Conservation (phyloP, 768 basidiomycete genomes). For the Serendipita vermifera region DNA sequence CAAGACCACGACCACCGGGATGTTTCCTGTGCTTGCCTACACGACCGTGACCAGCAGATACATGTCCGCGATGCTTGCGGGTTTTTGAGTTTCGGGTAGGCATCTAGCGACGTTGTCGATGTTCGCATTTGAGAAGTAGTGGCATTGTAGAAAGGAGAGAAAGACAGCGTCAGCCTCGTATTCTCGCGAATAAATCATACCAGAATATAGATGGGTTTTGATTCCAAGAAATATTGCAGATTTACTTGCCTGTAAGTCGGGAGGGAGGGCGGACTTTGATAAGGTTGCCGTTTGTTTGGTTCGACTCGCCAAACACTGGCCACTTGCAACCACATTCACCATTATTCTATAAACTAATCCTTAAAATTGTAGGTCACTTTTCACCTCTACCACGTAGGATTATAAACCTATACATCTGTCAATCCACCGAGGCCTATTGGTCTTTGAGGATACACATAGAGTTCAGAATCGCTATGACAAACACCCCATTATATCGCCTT, state of each 20-base stretch:
- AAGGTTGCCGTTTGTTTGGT: background rate
- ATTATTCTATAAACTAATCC: background rate
- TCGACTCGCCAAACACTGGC: slow-evolving; percentile 3
- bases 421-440: slow-evolving; percentile 38
- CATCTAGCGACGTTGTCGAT: slow-evolving; percentile 42
- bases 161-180: too few relatives aligned
- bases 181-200: too few relatives aligned
- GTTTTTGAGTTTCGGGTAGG: slow-evolving; percentile 94
- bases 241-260: too few relatives aligned
- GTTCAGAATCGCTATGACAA: too few relatives aligned
- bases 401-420: slow-evolving; percentile 36
- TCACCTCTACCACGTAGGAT: slow-evolving; percentile 20
- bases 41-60: slow-evolving; percentile 99
- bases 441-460: slow-evolving; percentile 1
- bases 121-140: slow-evolving; percentile 2
- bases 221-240: too few relatives aligned
- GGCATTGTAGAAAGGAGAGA: too few relatives aligned
- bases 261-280: background rate
- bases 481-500: background rate
- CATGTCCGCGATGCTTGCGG: slow-evolving; percentile 98
- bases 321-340: background rate
- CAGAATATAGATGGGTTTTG: too few relatives aligned
- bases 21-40: slow-evolving; percentile 99
- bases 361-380: slow-evolving; percentile 3
- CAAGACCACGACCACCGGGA: slow-evolving; percentile 99